These are phyloP conservation scores for Yamadazyma mexicana DNA, from an alignment of 1,139 yeast species.

Conservation along the genomic window DNA sequence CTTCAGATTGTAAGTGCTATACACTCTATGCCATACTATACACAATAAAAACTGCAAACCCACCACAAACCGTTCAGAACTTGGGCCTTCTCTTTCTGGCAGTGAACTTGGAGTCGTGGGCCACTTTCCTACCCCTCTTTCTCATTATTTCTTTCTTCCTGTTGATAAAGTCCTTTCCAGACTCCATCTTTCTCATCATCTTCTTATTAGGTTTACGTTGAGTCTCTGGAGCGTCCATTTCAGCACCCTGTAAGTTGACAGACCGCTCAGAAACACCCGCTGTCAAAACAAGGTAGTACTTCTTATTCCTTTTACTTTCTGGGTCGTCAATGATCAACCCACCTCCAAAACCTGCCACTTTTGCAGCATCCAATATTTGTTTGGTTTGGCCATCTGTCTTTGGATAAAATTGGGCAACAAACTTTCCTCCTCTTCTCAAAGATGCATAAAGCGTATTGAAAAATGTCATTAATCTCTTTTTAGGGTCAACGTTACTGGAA, in stretches of 20 bases:
- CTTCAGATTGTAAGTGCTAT: conserved; percentile 1
- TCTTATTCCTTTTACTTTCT: conserved; percentile 86
- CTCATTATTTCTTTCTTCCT: conserved; percentile 94
- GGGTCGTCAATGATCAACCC: conserved; percentile 94
- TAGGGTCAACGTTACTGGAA: conserved; percentile 80
- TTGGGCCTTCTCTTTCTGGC: conserved; percentile 90
- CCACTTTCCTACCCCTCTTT: conserved; percentile 86
- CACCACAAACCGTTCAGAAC: conserved; percentile 43
- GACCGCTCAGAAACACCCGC: conserved; percentile 77
- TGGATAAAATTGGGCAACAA: conserved; percentile 96
- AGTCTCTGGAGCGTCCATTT: conserved; percentile 62
- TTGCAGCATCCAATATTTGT: conserved; percentile 78
- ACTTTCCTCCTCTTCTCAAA: conserved; percentile 91
- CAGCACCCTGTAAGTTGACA: conserved; percentile 75
- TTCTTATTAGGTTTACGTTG: conserved; percentile 47
- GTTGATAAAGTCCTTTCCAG: conserved; percentile 75
- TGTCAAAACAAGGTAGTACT: conserved; percentile 84
- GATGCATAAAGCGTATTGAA: conserved; percentile 88
- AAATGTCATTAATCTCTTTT: conserved; percentile 73
- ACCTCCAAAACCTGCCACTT: conserved; percentile 94
- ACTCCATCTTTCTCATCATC: conserved; percentile 61
- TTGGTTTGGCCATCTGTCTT: conserved; percentile 83
- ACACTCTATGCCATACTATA: conserved; percentile 7
- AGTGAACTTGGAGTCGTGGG: conserved; percentile 87
- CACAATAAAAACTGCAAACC: conserved; percentile 1